Evolutionary conservation across 305 asterid species (phyloP), one percentile per base, ranked within the genome.

Genomic region (Fraxinus xanthoxyloides): DNA sequence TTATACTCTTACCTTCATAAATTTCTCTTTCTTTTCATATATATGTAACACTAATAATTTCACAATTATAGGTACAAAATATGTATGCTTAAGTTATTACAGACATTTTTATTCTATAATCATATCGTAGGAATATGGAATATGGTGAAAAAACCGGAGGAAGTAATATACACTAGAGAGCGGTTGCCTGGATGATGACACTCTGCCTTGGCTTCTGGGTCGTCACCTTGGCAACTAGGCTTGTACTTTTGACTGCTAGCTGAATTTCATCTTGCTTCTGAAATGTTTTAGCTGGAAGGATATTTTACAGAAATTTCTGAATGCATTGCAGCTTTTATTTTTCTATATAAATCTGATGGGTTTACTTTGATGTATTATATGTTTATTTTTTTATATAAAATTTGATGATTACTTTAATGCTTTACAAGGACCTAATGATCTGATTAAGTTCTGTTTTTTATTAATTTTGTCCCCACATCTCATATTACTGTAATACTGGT

Each of bases 401-500:
- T 54, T 65, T 36, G 48, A 26, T 72, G 73, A 32, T 72, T 77
- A 24, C 74, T 23, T 77, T 35, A 24, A 77, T 51, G 81, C 59
- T 67, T 67, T 17, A 54, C 38, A 56, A 23, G 67, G 19, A 81
- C 28, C 36, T 38, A 24, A 26, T 21, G 23, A 26, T 74, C 75
- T 38, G 10, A 51, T 75, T 54, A 30, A 74, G 56, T 36, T 21
- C 54, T 32, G 77, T 56, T 75, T 32, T 76, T 80, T 80, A 77
- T 35, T 79, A 31, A 46, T 74, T 67, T 43, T 85, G 40, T 74
- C 43, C 70, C 54, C 12, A 61, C 69, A 48, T 78, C 75, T 77
- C 76, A 56, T 48, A 32, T 65, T 84, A 43, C 76, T 79, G 79
- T 87, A 56, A 19, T 7, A 72, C 75, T 54, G 26, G 23, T 78